These are phyloP conservation scores for Aspergillus amoenus DNA, from an alignment of 2,329 filamentous ascomycete genomes.

Conservation along the genomic window DNA sequence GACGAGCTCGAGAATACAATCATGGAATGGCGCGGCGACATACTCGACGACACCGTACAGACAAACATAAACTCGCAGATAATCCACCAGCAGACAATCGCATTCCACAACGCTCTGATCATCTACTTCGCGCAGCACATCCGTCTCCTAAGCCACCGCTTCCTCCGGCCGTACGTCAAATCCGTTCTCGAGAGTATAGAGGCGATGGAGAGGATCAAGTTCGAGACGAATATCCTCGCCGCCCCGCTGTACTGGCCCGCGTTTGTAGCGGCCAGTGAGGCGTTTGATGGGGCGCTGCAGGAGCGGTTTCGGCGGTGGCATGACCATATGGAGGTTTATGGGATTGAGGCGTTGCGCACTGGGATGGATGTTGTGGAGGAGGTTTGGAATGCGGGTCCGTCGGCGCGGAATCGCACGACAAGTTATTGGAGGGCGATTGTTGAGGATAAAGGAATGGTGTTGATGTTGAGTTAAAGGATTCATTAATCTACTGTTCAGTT, in stretches of 20 bases:
- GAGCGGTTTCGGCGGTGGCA: slow-evolving; percentile 8
- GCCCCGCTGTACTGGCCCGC: slow-evolving; percentile 9
- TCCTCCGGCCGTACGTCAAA: slow-evolving; percentile 4
- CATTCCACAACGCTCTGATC: slow-evolving; percentile 7
- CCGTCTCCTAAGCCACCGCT: slow-evolving; percentile 1
- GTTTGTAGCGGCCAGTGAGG: slow-evolving; percentile 8
- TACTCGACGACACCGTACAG: not conserved
- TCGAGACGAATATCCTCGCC: not conserved
- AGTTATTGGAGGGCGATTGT: too few relatives aligned
- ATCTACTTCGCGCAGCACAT: slow-evolving; percentile 10
- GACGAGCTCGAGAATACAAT: slow-evolving; percentile 6
- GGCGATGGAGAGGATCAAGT: slow-evolving; percentile 4
- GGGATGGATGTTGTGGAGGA: slow-evolving; percentile 2
- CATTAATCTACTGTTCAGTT: too few relatives aligned
- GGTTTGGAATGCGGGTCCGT: not conserved
- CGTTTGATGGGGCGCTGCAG: slow-evolving; percentile 5
- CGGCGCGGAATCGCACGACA: too few relatives aligned
- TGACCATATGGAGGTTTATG: not conserved
- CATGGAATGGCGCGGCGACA: slow-evolving; percentile 7
- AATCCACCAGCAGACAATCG: slow-evolving; percentile 4
- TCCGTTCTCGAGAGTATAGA: slow-evolving; percentile 9
- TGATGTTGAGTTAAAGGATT: too few relatives aligned
- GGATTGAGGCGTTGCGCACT: slow-evolving; percentile 2
- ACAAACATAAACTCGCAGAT: not conserved
- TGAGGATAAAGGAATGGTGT: too few relatives aligned